Base-by-base conservation (phyloP, 2,329 filamentous ascomycete genomes). In the Calonectria naviculata region DNA sequence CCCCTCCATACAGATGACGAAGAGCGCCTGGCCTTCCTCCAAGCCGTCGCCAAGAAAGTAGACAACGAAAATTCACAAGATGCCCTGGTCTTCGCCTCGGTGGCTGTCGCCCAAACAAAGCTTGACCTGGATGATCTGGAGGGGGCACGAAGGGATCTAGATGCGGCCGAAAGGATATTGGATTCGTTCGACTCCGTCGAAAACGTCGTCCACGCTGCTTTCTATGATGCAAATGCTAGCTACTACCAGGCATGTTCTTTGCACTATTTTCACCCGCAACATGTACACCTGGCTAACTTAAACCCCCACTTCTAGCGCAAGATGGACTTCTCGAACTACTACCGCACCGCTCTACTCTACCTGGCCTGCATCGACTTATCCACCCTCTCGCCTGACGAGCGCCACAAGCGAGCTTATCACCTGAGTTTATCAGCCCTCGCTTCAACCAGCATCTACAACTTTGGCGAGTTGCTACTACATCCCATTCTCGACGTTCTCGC, bases 391-490 rank as follows among this genome's bases (percentile, higher is more conserved):
- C 86, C 91, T 65, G 87, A 89, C 66, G 95, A 99, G 83, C 93
- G 94, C 78, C 92, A 93, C 82, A 90, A 89, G 71, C 92, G 96
- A 78, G 97, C 97, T 52, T 97, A 98, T 85, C 95, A 98, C 83
- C 92, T 99, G 73, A 94, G 94, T 80, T 93, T 98, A 65, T 95
- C 97, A 31, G 97, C 97, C 12, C 89, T 99, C 10, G 94, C 98
- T 44, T 98, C 95, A 62, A 94, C 96, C 80, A 94, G 92, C 79
- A 99, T 98, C 86, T 98, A 99, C 91, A 99, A 99, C 88, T 99
- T 99, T 79, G 97, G 97, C 83, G 97, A 99, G 87, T 92, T 99
- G n/a, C 91, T 99, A 36, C 90, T 99, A 76, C 97, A 99, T 83
- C 97, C 97, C 4, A 97, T 99, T 80, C 92, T 99, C 74, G 94